Percentiles rank a stretch among this genome's conserved stretches.
These are phyloP conservation scores for Brassica cretica DNA, from an alignment of 345 rosid genomes.

Conservation along the genomic window DNA sequence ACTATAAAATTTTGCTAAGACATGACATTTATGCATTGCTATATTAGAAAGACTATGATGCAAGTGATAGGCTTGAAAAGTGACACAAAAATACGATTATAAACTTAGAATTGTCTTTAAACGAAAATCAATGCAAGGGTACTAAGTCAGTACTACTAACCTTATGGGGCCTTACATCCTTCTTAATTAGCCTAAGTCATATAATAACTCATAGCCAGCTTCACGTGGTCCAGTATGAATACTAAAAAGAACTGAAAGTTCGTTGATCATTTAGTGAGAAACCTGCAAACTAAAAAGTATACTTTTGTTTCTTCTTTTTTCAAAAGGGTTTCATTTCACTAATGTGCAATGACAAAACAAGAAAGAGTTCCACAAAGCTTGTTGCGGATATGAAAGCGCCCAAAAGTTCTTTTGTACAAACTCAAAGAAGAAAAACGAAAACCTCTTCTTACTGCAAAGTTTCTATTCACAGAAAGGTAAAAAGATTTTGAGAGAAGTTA, in stretches of 20 bases:
- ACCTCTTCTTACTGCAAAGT: conserved; percentile 4
- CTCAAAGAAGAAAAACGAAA: conserved; percentile 19
- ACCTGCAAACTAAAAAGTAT: not conserved
- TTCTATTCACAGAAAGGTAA: not conserved
- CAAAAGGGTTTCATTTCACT: conserved; percentile 13
- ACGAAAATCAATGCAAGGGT: not conserved
- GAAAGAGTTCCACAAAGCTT: conserved; percentile 30
- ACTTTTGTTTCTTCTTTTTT: conserved; percentile 1
- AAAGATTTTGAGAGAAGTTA: not conserved
- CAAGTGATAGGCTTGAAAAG: not conserved
- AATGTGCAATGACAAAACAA: conserved; percentile 18
- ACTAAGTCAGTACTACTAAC: not conserved
- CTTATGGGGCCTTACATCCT: conserved; percentile 11
- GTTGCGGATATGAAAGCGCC: conserved; percentile 33
- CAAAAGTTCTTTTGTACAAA: conserved; percentile 24
- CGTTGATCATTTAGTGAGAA: not conserved
- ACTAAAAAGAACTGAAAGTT: not conserved
- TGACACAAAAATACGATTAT: not conserved
- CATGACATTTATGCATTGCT: not conserved
- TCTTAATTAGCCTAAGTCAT: not conserved
- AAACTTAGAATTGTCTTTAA: not conserved
- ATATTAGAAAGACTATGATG: not conserved
- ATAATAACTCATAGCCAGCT: conserved; percentile 2
- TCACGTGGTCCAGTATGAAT: not conserved
- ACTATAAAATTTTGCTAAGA: not conserved